Percentiles rank a stretch among this genome's conserved stretches.
These are phyloP conservation scores for Trifolium dubium DNA, from an alignment of 306 rosid species.

Conservation along the genomic window DNA sequence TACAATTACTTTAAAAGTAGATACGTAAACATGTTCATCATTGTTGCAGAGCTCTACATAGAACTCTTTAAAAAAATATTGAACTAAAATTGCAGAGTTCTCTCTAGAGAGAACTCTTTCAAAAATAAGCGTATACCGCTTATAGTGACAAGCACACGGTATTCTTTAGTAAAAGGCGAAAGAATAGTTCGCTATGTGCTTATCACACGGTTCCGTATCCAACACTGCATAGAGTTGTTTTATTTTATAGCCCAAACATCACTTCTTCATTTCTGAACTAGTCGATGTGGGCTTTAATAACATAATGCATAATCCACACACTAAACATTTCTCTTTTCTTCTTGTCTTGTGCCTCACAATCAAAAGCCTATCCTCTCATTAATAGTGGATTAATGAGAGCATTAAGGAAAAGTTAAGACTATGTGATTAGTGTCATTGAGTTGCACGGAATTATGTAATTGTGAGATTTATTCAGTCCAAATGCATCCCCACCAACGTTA, in stretches of 20 bases:
- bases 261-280: background rate
- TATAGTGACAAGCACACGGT: constrained; percentile 28
- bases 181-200: constrained; percentile 51
- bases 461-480: no score
- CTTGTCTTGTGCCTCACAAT: background rate
- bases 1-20: no score
- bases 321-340: background rate
- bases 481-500: no score
- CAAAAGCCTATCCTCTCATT: background rate
- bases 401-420: no score
- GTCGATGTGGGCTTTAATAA: background rate
- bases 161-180: constrained; percentile 58
- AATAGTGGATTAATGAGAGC: no score
- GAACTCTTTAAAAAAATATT: no score
- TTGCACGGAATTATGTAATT: no score
- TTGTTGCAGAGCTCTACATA: no score
- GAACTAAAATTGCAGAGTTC: background rate
- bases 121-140: background rate
- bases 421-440: no score
- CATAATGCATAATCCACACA: no score
- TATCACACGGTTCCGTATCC: background rate
- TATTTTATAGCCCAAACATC: no score
- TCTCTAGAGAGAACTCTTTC: background rate
- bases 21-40: no score
- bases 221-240: background rate